These are phyloP conservation scores for Scleroderma citrinum DNA, from an alignment of 768 basidiomycete genomes.

Conservation along the genomic window DNA sequence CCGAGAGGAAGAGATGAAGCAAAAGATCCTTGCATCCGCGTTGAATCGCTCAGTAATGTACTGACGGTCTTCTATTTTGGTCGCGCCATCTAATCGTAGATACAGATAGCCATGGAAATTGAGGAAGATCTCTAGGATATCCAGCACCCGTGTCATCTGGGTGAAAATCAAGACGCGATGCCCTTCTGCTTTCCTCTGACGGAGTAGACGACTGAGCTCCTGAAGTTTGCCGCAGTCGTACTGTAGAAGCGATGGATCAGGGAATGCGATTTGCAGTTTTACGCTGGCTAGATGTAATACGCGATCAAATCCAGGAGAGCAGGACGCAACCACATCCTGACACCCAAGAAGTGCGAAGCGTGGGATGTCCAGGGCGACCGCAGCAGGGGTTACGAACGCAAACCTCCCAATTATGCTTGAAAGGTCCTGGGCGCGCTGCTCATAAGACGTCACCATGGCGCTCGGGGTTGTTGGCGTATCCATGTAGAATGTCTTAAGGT, in stretches of 20 bases:
- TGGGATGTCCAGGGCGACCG: conserved; percentile 71
- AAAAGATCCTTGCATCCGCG: conserved; percentile 71
- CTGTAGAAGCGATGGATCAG: conserved; percentile 81
- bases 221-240: conserved; percentile 97
- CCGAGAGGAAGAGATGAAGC: conserved; percentile 82
- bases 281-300: conserved; percentile 68
- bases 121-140: conserved; percentile 90
- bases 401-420: conserved; percentile 57
- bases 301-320: conserved; percentile 52
- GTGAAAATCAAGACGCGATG: conserved; percentile 94
- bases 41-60: conserved; percentile 87
- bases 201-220: conserved; percentile 68
- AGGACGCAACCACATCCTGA: conserved; percentile 19
- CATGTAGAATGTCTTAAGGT: conserved; percentile 34
- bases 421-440: conserved; percentile 50
- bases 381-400: conserved; percentile 75
- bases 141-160: conserved; percentile 92
- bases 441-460: conserved; percentile 57
- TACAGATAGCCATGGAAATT: conserved; percentile 93
- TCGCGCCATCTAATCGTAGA: conserved; percentile 89
- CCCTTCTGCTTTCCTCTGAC: conserved; percentile 79
- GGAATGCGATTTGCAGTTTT: conserved; percentile 90
- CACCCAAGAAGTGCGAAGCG: conserved; percentile 50
- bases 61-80: conserved; percentile 91
- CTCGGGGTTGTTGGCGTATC: conserved; percentile 40